Conservation (phyloP, 257 asterid genomes). For the Primulina tabacum region DNA sequence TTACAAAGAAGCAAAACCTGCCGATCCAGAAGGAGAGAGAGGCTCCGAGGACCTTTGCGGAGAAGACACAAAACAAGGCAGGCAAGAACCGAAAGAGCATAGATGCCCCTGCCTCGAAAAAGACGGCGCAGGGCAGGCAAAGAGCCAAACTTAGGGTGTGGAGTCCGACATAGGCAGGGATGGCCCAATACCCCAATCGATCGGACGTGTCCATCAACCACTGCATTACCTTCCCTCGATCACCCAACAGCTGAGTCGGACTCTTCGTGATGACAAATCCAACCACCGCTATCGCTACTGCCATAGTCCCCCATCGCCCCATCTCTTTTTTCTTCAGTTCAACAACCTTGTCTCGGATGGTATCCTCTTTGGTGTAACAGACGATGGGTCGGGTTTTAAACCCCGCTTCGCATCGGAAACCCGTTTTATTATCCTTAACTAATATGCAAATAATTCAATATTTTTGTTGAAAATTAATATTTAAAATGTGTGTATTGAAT, state of each 20-base stretch:
- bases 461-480: no score
- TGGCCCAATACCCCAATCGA: slow-evolving; percentile 87
- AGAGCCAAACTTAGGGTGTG: slow-evolving; percentile 83
- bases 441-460: no score
- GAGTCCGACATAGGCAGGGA: slow-evolving; percentile 73
- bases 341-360: no score
- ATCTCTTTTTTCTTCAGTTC: neutral
- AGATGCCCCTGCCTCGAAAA: slow-evolving; percentile 97
- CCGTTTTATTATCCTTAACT: no score
- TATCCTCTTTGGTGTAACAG: no score
- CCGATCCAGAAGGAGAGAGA: slow-evolving; percentile 97
- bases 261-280: slow-evolving; percentile 38
- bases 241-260: slow-evolving; percentile 33
- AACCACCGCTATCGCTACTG: slow-evolving; percentile 38
- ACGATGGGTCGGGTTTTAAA: no score
- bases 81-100: slow-evolving; percentile 85
- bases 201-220: slow-evolving; percentile 56
- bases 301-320: slow-evolving; percentile 46
- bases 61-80: slow-evolving; percentile 78
- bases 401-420: no score
- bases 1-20: slow-evolving; percentile 32
- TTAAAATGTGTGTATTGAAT: no score
- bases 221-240: slow-evolving; percentile 39
- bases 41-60: slow-evolving; percentile 89
- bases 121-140: slow-evolving; percentile 88